These are phyloP conservation scores for Boeremia lycopersici DNA, from an alignment of 2,329 filamentous ascomycete genomes.

Conservation along the genomic window DNA sequence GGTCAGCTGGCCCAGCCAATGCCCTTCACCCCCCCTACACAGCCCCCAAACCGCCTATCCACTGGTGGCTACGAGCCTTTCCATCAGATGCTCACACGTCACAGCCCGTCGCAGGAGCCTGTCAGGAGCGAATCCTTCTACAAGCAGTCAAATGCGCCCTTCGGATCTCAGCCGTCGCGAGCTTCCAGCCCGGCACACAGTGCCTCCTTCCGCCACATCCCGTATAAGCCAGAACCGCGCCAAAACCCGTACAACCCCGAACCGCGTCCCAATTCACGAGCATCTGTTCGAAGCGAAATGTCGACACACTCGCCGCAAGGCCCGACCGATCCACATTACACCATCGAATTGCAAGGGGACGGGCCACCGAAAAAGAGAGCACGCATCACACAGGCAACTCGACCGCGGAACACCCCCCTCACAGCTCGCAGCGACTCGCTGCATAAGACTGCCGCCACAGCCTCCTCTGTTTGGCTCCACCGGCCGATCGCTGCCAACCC, in stretches of 20 bases:
- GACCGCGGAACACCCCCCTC: constrained; percentile 74
- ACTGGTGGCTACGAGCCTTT: constrained; percentile 44
- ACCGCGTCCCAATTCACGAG: constrained; percentile 48
- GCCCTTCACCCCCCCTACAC: constrained; percentile 20
- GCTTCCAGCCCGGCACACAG: constrained; percentile 53
- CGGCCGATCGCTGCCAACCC: constrained; percentile 68
- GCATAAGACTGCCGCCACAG: constrained; percentile 87
- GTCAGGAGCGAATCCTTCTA: constrained; percentile 36
- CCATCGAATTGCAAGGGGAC: constrained; percentile 52
- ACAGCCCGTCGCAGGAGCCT: constrained; percentile 34
- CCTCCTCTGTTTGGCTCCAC: constrained; percentile 84
- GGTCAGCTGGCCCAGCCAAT: constrained; percentile 40
- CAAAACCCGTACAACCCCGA: constrained; percentile 32
- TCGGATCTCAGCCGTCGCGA: constrained; percentile 47
- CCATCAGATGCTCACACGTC: constrained; percentile 46
- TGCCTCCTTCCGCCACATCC: constrained; percentile 45
- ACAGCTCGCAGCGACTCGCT: constrained; percentile 78
- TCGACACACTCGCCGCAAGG: constrained; percentile 27
- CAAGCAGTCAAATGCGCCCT: constrained; percentile 32
- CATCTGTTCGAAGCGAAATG: constrained; percentile 44
- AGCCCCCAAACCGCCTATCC: constrained; percentile 27
- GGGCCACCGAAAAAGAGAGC: constrained; percentile 75
- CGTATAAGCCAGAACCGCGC: constrained; percentile 40
- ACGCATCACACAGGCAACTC: constrained; percentile 74
- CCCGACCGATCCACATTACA: constrained; percentile 27